Base-by-base conservation (phyloP, 768 basidiomycete species). In the Xerocomellus intermedius region DNA sequence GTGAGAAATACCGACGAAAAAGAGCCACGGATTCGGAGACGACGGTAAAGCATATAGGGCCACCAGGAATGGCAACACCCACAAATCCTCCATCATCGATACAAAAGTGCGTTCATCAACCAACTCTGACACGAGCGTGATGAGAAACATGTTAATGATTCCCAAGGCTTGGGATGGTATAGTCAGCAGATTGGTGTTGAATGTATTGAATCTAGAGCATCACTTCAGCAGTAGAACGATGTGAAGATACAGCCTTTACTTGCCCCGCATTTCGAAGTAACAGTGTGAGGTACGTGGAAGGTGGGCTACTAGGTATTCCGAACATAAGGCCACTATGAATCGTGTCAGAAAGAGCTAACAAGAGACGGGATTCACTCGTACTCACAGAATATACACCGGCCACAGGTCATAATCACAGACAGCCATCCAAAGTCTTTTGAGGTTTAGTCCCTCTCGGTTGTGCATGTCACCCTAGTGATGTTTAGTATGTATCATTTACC, bases 341-440 rank as follows among this genome's bases (percentile, higher is more conserved):
- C 8, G 17, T 16, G 32, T 48, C 16, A 1, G 46, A 57, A 55
- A 28, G 33, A n/a, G 3, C 36, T 3, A 5, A 19, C 17, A 35
- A n/a, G n/a, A n/a, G 14, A 55, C n/a, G 41, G 13, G 10, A 10
- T 41, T 22, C 9, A 2, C 1, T 37, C 22, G 5, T 5, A 32
- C 42, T 45, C 38, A 61, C 79, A 84, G 67, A 28, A 83, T 73
- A 63, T 88, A 87, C 21, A 87, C 45, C 0, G 85, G 85, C 84
- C 85, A 87, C 10, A 86, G 67, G 61, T 85, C 84, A 52, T 80
- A 86, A 63, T 87, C 85, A 36, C 75, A 77, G 8, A 84, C 48
- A 0, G 83, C 81, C 8, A 67, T 70, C 79, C 81, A 85, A 5
- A 86, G 64, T 6, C 79, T 73, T 59, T 72, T 75, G 6, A 76